Evolutionary conservation across 441 rosid species (phyloP).

Genomic region (Populus tomentosa): DNA sequence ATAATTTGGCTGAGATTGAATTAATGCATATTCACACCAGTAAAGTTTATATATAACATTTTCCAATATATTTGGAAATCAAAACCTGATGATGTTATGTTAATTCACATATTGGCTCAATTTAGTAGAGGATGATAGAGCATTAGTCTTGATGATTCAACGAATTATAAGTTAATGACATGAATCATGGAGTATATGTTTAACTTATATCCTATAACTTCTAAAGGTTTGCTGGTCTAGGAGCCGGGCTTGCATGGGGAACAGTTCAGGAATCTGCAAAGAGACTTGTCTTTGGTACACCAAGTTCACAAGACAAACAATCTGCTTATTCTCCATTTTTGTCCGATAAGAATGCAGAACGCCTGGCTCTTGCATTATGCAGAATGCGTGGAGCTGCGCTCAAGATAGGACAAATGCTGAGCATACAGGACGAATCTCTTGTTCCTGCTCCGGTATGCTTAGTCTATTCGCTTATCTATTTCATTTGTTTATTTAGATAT

Average conservation of each 20-base stretch:
- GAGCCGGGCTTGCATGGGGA: slow-evolving; percentile 98
- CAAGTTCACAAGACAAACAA: slow-evolving; percentile 45
- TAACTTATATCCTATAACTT: slow-evolving; percentile 35
- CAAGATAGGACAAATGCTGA: slow-evolving; percentile 92
- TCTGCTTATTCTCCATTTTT: slow-evolving; percentile 67
- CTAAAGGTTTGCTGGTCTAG: slow-evolving; percentile 93
- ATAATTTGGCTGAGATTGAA: neutral
- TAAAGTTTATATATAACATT: no score
- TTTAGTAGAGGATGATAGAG: neutral
- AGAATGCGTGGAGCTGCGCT: slow-evolving; percentile 99
- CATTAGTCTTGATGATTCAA: neutral
- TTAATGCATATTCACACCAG: neutral
- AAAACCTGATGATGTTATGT: neutral
- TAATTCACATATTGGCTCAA: neutral
- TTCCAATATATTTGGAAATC: neutral
- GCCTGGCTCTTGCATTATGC: slow-evolving; percentile 81
- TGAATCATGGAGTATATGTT: slow-evolving; percentile 1
- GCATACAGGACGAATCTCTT: slow-evolving; percentile 94
- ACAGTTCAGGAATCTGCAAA: slow-evolving; percentile 79
- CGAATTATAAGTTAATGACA: neutral
- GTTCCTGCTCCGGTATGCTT: slow-evolving; percentile 89
- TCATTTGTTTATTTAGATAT: neutral
- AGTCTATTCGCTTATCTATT: neutral
- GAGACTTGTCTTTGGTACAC: slow-evolving; percentile 72
- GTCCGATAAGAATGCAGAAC: slow-evolving; percentile 85